A percentile compares a stretch with the other conserved stretches of the same genome.
These are phyloP conservation scores for Centaurea solstitialis DNA, from an alignment of 129 eudicot genomes.

Conservation along the genomic window DNA sequence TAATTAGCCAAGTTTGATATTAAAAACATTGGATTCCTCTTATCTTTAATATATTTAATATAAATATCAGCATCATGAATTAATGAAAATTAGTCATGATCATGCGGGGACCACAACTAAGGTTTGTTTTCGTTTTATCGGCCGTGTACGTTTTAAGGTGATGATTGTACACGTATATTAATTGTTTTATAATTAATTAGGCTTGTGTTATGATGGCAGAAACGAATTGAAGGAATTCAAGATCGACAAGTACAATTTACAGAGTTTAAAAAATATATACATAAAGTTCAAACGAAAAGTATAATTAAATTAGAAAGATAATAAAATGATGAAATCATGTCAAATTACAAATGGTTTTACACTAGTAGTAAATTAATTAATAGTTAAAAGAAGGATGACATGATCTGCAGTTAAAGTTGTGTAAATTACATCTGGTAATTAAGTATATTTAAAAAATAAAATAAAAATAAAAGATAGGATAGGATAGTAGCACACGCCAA, in stretches of 20 bases:
- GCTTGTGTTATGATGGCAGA: constrained; percentile 1
- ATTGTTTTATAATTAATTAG: not conserved
- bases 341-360: too few relatives aligned
- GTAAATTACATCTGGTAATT: too few relatives aligned
- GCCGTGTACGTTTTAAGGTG: constrained; percentile 23
- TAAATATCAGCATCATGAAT: constrained; percentile 17
- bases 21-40: constrained; percentile 18
- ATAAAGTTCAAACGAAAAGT: not conserved
- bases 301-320: too few relatives aligned
- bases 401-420: too few relatives aligned
- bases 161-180: not conserved
- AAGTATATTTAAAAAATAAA: too few relatives aligned
- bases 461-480: constrained; percentile 10
- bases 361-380: too few relatives aligned
- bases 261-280: too few relatives aligned
- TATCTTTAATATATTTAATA: not conserved
- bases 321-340: too few relatives aligned
- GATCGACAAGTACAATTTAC: too few relatives aligned
- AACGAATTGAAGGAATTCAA: not conserved
- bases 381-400: too few relatives aligned
- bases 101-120: constrained; percentile 13
- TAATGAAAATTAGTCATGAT: not conserved
- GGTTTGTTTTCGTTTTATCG: not conserved
- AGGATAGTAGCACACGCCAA: constrained; percentile 37
- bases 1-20: not conserved